These are phyloP conservation scores for Aphanomyces stellatus DNA, from an alignment of 352 stramenopile genomes.

Conservation along the genomic window DNA sequence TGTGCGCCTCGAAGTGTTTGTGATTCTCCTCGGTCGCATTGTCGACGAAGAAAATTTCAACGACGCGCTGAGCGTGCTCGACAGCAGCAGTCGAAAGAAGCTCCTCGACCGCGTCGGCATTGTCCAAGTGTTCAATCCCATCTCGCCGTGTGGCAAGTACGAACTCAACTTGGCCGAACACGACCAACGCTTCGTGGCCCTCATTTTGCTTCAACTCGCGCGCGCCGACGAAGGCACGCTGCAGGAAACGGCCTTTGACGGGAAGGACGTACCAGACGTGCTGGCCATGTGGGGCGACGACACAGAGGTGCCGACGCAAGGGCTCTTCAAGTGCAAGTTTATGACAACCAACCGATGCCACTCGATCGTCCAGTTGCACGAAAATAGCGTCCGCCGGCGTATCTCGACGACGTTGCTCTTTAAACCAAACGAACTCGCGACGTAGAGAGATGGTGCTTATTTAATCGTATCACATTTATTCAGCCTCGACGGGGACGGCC, in stretches of 20 bases:
- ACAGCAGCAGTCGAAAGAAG: slow-evolving; percentile 53
- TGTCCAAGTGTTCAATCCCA: slow-evolving; percentile 15
- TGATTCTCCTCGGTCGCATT: slow-evolving; percentile 56
- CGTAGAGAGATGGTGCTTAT: neutral
- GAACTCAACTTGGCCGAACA: slow-evolving; percentile 9
- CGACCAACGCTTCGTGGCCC: slow-evolving; percentile 11
- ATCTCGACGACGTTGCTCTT: slow-evolving; percentile 1
- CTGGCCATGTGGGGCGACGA: neutral
- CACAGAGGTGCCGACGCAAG: neutral
- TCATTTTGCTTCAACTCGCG: neutral
- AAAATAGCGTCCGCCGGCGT: neutral
- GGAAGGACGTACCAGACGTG: neutral
- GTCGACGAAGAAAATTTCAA: slow-evolving; percentile 62
- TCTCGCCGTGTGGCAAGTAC: slow-evolving; percentile 16
- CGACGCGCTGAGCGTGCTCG: slow-evolving; percentile 54
- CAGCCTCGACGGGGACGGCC: neutral
- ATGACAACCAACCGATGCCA: slow-evolving; percentile 3
- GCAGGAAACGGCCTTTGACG: neutral
- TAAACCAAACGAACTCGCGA: neutral
- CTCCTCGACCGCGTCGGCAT: slow-evolving; percentile 49
- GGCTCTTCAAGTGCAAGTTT: slow-evolving; percentile 18
- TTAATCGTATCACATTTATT: neutral
- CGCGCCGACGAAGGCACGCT: neutral
- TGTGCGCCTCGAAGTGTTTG: slow-evolving; percentile 56
- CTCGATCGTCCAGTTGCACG: slow-evolving; percentile 8